Percentiles rank a stretch among this genome's conserved stretches.
phyloP scores from a whole-genome alignment of 2,329 filamentous ascomycete genomes.

The Aspergillus pseudoterreus region DNA sequence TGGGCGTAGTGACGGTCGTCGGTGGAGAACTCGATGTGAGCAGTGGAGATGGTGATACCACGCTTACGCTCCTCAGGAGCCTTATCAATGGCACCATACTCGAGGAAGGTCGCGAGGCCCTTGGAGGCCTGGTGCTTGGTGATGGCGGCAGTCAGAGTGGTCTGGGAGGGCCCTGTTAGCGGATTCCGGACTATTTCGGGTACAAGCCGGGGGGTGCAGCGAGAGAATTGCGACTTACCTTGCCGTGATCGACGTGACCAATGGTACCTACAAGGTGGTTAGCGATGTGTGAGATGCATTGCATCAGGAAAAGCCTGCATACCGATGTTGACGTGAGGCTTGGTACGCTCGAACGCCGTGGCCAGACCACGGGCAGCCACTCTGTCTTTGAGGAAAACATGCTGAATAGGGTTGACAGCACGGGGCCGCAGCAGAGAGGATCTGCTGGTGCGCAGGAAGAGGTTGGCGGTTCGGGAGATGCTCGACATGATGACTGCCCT shows the following conservation, averaged over 20 bases:
- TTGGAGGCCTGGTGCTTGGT: conserved; percentile 97
- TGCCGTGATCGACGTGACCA: conserved; percentile 99
- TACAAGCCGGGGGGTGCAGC: neutral
- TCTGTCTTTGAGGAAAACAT: conserved; percentile 45
- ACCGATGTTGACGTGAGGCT: conserved; percentile 99
- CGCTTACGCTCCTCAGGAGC: conserved; percentile 98
- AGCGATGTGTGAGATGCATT: neutral
- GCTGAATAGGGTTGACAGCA: conserved; percentile 71
- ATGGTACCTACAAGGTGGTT: conserved; percentile 68
- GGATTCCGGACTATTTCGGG: conserved; percentile 6
- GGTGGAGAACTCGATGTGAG: conserved; percentile 97
- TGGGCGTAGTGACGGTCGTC: conserved; percentile 95
- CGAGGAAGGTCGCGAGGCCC: conserved; percentile 89
- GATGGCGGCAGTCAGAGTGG: conserved; percentile 95
- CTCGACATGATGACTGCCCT: conserved; percentile 65
- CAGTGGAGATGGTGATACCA: conserved; percentile 98
- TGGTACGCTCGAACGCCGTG: conserved; percentile 74
- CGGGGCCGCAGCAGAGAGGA: conserved; percentile 66
- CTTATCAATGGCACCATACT: conserved; percentile 98
- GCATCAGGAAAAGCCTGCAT: conserved; percentile 26
- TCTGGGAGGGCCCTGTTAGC: conserved; percentile 53
- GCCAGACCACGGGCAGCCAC: conserved; percentile 54
- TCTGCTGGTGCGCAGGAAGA: conserved; percentile 79
- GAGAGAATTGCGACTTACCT: conserved; percentile 56
- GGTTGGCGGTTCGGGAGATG: conserved; percentile 72